phyloP scores from a whole-genome alignment of 75 land plant genomes.

The Cryptomeria japonica region DNA sequence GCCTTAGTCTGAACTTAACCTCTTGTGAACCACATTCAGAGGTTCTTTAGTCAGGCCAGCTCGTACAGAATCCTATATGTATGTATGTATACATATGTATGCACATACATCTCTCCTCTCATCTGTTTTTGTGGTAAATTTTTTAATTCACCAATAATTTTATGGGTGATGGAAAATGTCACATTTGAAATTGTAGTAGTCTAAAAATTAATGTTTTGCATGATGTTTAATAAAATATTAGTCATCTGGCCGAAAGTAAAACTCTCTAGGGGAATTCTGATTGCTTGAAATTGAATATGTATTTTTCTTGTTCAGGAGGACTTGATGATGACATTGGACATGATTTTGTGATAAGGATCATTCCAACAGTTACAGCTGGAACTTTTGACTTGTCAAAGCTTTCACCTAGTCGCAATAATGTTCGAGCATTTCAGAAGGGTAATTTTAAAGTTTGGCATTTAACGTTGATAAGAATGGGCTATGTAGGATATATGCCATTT shows the following conservation, averaged over 20 bases:
- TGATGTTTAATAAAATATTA: not conserved
- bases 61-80: not conserved
- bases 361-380: conserved; percentile 56
- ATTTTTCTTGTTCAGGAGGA: conserved; percentile 13
- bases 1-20: not conserved
- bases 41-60: not conserved
- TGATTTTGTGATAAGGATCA: conserved; percentile 54
- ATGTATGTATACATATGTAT: not conserved
- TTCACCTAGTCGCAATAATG: conserved; percentile 57
- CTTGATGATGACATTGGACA: conserved; percentile 18
- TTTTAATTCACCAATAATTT: not conserved
- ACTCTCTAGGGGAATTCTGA: not conserved
- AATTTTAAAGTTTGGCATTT: not conserved
- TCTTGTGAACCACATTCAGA: not conserved
- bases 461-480: not conserved
- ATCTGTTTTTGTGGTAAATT: not conserved
- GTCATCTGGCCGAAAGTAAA: not conserved
- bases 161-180: not conserved
- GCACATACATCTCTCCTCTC: not conserved
- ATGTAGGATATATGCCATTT: conserved; percentile 1
- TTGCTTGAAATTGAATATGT: not conserved
- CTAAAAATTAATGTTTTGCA: not conserved
- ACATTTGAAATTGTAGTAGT: not conserved
- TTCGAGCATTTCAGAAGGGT: conserved; percentile 53
- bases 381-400: conserved; percentile 61